Base-by-base conservation (phyloP, 1,139 yeast genomes). In the Lipomyces yarrowii region DNA sequence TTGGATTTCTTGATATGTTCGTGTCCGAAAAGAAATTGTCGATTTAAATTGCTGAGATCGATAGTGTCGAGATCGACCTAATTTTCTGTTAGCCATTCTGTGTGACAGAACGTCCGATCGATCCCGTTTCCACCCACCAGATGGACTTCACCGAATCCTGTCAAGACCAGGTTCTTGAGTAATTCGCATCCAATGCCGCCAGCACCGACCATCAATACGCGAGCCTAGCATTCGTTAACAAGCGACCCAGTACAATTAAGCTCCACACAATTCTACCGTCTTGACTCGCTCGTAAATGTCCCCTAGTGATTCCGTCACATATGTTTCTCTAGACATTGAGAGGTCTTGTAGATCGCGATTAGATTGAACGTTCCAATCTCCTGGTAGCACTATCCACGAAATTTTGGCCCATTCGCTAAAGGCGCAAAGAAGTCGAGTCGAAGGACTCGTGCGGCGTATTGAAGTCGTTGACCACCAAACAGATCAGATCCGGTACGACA, bases 131-230 rank as follows among this genome's bases (percentile, higher is more conserved):
- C n/a, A 32, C 72, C 30, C 57, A 72, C 96, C 35, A 96, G 84
- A 74, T 93, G 97, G 64, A 96, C 89, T 73, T 91, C 96, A 3
- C 96, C 96, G 72, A 90, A 89, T 2, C 96, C 96, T 71, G 91
- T 83, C 70, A 93, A 79, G 7, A 92, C 87, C 62, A 96, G 81
- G 74, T 96, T 91, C 75, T 96, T 96, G 67, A 96, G 81, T 55
- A 96, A 80, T 77, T 96, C 99, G 77, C 98, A 96, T 3, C 99
- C 99, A 71, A 96, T 93, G n/a, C 99, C 99, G 37, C 99, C 99
- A 0, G 99, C 98, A 3, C 99, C 99, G 0, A 96, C 97, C 80
- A 96, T 82, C 59, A 96, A 80, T 26, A 94, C 92, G 69, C 83
- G 87, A n/a, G 89, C 74, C 23, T 74, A 42, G 37, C n/a, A 51